These are phyloP conservation scores for Neopestalotiopsis sp. DNA, from an alignment of 2,329 filamentous ascomycete genomes.

Conservation along the genomic window DNA sequence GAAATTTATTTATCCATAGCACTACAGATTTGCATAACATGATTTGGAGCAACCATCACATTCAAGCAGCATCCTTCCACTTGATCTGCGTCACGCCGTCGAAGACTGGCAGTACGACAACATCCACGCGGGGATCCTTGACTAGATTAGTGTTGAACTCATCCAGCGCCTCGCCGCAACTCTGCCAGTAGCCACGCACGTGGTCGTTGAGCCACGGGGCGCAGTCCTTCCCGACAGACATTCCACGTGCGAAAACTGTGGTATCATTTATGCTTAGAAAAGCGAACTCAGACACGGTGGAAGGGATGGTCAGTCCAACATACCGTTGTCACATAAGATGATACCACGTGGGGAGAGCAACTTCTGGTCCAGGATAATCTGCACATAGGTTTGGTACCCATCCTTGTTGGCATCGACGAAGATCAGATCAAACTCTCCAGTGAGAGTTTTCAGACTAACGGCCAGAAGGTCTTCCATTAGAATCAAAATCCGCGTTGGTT, in stretches of 20 bases:
- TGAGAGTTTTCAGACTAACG: conserved; percentile 25
- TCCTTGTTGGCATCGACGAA: conserved; percentile 41
- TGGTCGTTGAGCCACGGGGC: conserved; percentile 24
- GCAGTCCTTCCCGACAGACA: conserved; percentile 23
- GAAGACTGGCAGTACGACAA: conserved; percentile 24
- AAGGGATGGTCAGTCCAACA: neutral
- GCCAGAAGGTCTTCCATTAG: neutral
- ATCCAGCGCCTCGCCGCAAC: conserved; percentile 23
- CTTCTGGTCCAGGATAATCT: conserved; percentile 27
- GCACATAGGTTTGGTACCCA: conserved; percentile 25
- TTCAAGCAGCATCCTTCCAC: conserved; percentile 19
- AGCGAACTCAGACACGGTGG: neutral
- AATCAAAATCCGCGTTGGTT: neutral
- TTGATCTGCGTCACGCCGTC: conserved; percentile 25
- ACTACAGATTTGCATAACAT: too few relatives aligned
- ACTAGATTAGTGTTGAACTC: conserved; percentile 24
- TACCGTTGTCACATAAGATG: conserved; percentile 26
- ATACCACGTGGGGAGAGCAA: conserved; percentile 23
- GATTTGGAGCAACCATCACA: too few relatives aligned
- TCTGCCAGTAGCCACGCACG: conserved; percentile 25
- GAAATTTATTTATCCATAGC: too few relatives aligned
- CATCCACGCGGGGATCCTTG: conserved; percentile 24
- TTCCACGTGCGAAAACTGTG: conserved; percentile 26
- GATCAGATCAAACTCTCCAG: conserved; percentile 36
- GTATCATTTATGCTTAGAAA: neutral